Evolutionary conservation across 441 rosid species (phyloP), one percentile per base, ranked within the genome.

Genomic region (Adansonia grandidieri): DNA sequence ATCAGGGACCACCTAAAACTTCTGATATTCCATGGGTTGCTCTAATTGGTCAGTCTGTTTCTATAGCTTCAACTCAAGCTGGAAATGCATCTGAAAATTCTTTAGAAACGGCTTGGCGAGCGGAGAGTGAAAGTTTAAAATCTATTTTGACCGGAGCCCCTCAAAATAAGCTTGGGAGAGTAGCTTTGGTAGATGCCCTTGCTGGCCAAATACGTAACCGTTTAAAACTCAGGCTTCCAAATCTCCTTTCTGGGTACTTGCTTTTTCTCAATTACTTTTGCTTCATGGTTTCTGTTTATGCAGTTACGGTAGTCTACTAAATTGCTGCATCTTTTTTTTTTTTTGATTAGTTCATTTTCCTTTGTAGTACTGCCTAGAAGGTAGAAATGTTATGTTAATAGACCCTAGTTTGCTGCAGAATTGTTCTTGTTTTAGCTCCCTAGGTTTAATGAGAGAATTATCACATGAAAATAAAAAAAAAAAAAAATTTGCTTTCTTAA

Each of bases 1-100:
- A 95, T 76, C 92, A 90, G 85, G 99, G 99, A 57, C 99, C 97
- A 6, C 86, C 97, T 24, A 95, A 90, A 87, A 92, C 99, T 71
- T 79, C 90, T 47, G 98, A 93, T 79, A 95, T 95, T 71, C 96
- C 91, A 6, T 95, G 99, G 99, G 95, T 95, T 85, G 99, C 98
- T 74, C 84, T 95, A 84, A 95, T 95, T 79, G 99, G 98, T 42
- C 99, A 95, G 80, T 90, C 99, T 66, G 98, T 95, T 62, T 80
- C 99, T 24, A 93, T 95, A 19, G 92, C 97, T 66, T 87, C 98
- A 72, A 88, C 95, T 58, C 91, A 91, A 80, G 87, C 98, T 77
- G 97, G 92, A 72, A 83, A 86, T 77, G 86, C 87, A 40, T 76
- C 93, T 51, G 98, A 95, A 79, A 95, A 84, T 84, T 92, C 98